Evolutionary conservation across 768 basidiomycete species (phyloP), one percentile per base, ranked within the genome.

Genomic region (Epithele typhae): DNA sequence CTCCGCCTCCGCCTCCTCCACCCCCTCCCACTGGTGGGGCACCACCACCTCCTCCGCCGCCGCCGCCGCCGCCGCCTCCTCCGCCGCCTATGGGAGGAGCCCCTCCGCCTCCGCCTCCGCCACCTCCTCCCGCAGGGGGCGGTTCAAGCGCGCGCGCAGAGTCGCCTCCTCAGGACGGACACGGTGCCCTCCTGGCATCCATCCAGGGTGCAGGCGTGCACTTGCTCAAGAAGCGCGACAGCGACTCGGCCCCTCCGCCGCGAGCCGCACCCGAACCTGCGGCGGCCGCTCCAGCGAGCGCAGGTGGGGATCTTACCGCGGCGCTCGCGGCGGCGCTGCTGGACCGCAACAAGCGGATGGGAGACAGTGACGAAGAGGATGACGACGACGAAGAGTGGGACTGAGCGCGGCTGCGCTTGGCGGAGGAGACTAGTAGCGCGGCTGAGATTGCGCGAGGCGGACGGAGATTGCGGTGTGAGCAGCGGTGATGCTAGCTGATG

Each of bases 291-390:
- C 60, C 68, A 19, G 60, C 67, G 11, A 62, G 69, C 5, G 59
- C 59, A 8, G 62, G 63, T 1, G 89, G 84, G 10, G 84, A 93
- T 66, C 64, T 95, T 49, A 92, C 92, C 0, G 74, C 80, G 4
- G 89, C 91, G 7, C 69, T 96, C 37, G 93, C 92, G 5, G 86
- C 81, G 40, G 92, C 92, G 1, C 65, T 97, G 52, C 68, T 83
- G 56, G 80, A 85, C 62, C 70, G 93, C 55, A 95, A 89, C 62
- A 91, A 87, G 69, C 84, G 88, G 59, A 68, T 95, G 55, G 92
- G 87, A 2, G 90, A 92, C 55, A 88, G 86, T 57, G 63, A 66
- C 5, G 66, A 66, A 23, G 66, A 64, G 5, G 62, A 66, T 3
- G 62, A 65, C 9, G 65, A 67, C 2, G 65, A 67, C 24, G 65